Base-by-base conservation (phyloP, 2,329 filamentous ascomycete species). In the Graphiopsis chlorocephala region DNA sequence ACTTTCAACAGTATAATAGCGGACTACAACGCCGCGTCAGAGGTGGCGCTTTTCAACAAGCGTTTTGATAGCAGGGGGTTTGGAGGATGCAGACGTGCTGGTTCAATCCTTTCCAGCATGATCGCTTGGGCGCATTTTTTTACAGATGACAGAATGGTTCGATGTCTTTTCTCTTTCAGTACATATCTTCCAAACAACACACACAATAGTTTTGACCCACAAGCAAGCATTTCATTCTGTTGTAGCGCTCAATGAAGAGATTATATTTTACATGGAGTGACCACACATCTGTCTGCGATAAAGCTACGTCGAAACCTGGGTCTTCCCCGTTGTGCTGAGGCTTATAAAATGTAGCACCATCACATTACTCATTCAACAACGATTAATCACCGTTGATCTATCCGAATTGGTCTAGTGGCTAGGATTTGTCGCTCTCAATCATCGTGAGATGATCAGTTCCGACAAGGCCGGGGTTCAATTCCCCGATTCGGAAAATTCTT, bases 401-500 rank as follows among this genome's bases (percentile, higher is more conserved):
- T 50, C 47, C 47, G 47, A 50, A 50, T 50, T 50, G 47, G 47
- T 50, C 47, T 50, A 50, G 47, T 50, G 47, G 47, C 47, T 50
- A 50, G 47, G 47, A 50, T 50, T 50, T 50, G 47, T 50, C 47
- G 47, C 47, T 50, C 47, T 50, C 47, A 50, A 26, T 50, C 47
- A 28, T 50, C 25, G 47, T 5, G 28, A 50, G 47, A 50, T 50
- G 47, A 50, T 17, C 47, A 17, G 47, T 28, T 50, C 47, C 47
- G 47, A 50, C 47, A 50, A 50, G 47, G 47, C 47, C 47, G 47
- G 47, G 47, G 47, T 50, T 50, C 47, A 50, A 50, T 50, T 50
- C 47, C 47, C 47, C 47, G 47, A 50, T 50, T 50, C 47, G 47
- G 47, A 50, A 50, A 11, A 0, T 12, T 15, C 15, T 28, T 50